Evolutionary conservation across 164 flowering plant species (phyloP).

Genomic region (Sextonia rubra): DNA sequence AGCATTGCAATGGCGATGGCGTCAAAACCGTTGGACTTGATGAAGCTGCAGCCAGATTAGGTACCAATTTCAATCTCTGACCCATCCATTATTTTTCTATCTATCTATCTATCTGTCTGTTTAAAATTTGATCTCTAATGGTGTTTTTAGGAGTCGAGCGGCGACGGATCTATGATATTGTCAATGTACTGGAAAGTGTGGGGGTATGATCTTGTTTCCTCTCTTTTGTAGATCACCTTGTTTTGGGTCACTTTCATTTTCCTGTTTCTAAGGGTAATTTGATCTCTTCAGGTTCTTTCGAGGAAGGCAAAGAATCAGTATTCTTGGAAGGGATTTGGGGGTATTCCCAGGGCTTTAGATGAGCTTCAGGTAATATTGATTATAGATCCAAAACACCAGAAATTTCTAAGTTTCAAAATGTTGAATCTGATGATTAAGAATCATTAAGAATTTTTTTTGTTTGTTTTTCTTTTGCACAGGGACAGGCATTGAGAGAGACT

Average conservation of each 20-base stretch:
- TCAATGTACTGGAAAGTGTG: conserved; percentile 90
- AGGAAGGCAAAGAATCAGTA: conserved; percentile 86
- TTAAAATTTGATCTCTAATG: neutral
- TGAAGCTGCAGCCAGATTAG: conserved; percentile 74
- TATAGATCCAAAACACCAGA: neutral
- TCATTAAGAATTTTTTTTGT: too few relatives aligned
- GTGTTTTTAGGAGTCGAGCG: conserved; percentile 84
- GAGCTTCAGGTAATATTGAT: conserved; percentile 50
- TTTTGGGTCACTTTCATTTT: neutral
- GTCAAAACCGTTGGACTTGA: conserved; percentile 73
- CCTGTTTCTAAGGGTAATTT: neutral
- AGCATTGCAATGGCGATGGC: conserved; percentile 69
- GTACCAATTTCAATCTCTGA: conserved; percentile 21
- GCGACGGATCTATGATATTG: conserved; percentile 95
- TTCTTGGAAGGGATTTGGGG: conserved; percentile 81
- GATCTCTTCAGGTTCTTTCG: conserved; percentile 51
- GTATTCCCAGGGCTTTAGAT: conserved; percentile 61
- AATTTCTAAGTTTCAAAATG: neutral
- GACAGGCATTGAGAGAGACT: conserved; percentile 52
- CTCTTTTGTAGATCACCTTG: neutral
- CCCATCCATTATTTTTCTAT: neutral
- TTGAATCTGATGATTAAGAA: neutral
- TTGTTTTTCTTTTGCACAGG: conserved; percentile 25
- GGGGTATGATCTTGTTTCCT: conserved; percentile 48
- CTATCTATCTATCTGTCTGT: neutral